Percentiles rank a stretch among this genome's conserved stretches.
Conservation (phyloP, 139 green algal genomes). For the Pycnococcus provasolii region DNA sequence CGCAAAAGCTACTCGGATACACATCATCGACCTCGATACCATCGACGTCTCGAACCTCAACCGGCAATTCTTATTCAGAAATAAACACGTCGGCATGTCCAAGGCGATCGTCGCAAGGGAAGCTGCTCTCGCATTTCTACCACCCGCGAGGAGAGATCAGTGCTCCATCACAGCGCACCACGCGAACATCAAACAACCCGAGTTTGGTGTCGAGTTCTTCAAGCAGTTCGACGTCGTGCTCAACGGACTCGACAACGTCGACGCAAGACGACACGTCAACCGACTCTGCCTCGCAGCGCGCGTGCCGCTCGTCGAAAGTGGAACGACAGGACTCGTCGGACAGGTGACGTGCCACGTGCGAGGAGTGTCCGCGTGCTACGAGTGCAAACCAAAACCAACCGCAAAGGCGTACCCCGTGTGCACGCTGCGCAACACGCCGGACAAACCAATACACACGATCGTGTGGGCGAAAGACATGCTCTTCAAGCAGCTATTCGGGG, state of each 20-base stretch:
- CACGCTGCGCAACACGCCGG: conserved; percentile 95
- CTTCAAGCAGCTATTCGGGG: conserved; percentile 81
- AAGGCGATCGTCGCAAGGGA: conserved; percentile 55
- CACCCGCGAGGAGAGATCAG: no score
- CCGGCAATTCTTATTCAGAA: conserved; percentile 95
- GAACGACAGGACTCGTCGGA: conserved; percentile 81
- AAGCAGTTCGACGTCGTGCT: conserved; percentile 78
- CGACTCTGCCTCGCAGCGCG: conserved; percentile 71
- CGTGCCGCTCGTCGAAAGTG: conserved; percentile 83
- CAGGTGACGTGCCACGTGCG: conserved; percentile 83
- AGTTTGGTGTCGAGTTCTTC: conserved; percentile 82
- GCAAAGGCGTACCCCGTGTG: conserved; percentile 92
- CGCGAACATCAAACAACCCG: conserved; percentile 60
- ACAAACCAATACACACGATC: conserved; percentile 94
- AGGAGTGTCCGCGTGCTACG: conserved; percentile 78
- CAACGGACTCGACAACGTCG: conserved; percentile 95
- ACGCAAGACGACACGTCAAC: conserved; percentile 85
- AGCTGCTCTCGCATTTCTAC: no score
- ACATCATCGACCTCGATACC: conserved; percentile 96
- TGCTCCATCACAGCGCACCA: conserved; percentile 59
- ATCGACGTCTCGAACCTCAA: conserved; percentile 98
- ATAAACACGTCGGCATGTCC: conserved; percentile 80
- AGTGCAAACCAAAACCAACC: conserved; percentile 73
- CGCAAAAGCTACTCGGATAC: conserved; percentile 33
- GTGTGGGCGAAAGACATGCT: conserved; percentile 98